Evolutionary conservation across 495 filamentous ascomycete species (phyloP), one percentile per base, ranked within the genome.

Genomic region (Arthonia radiata): DNA sequence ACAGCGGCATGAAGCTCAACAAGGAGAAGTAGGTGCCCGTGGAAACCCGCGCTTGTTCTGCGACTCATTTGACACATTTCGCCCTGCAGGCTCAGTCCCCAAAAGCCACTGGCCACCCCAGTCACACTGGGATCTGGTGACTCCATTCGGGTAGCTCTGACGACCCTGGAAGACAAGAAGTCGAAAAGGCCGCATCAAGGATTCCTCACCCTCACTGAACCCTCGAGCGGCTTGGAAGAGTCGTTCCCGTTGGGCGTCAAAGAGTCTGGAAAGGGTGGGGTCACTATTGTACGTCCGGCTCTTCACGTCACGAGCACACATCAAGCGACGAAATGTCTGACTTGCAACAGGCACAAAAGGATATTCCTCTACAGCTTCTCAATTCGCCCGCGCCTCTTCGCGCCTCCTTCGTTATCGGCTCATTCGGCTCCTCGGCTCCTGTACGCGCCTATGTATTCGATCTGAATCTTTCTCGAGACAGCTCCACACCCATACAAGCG

Each of bases 181-280:
- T 56, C 64, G 7, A 82, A 76, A 49, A 63, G 74, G 28, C 78
- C 86, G 32, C 86, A 97, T 48, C 86, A 97, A 46, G 79, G 80
- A 2, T 92, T 91, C 50, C 59, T 97, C 11, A 57, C 81, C 4
- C 51, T 94, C 21, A 65, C 67, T 34, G 80, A 93, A 33, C 50
- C 61, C 2, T 50, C 58, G 11, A 71, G 65, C 15, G 73, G 74
- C 13, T 54, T 94, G 22, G 82, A 93, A 45, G 70, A 81, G n/a
- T 82, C 81, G 0, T 90, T 78, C 41, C 67, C 80, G 4, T 61
- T 97, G 37, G 68, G 48, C 4, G 59, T 91, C 16, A 92, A 90
- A 49, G 79, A 83, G 1, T 78, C 55, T 43, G 81, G 81, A 26
- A 90, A 89, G 48, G 76, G 66, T 3, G 69, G 70, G 14, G 56